A percentile compares a stretch with the other conserved stretches of the same genome.
Evolutionary conservation across 495 filamentous ascomycete species (phyloP).

Genomic region (Amphirosellinia nigrospora): DNA sequence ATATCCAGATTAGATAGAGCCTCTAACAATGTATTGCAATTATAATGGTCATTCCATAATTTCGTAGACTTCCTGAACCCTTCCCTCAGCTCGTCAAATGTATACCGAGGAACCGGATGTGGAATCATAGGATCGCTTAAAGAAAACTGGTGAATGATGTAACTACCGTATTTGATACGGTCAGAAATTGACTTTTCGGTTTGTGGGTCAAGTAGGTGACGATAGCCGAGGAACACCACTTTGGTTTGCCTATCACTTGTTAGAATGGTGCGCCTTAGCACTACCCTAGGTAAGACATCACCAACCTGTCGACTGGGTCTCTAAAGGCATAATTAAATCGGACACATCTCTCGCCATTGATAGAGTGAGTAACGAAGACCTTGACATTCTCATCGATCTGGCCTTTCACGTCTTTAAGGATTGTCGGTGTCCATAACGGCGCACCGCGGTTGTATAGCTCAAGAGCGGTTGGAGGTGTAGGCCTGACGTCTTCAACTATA

Average conservation of each 20-base stretch:
- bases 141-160: background rate
- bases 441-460: background rate
- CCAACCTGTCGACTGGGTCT: background rate
- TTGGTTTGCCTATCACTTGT: background rate
- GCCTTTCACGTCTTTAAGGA: background rate
- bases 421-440: background rate
- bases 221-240: background rate
- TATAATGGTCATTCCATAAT: too few relatives aligned
- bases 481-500: background rate
- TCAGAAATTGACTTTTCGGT: too few relatives aligned
- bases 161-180: background rate
- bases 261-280: background rate
- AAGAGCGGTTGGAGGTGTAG: background rate
- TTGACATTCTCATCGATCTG: background rate
- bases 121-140: background rate
- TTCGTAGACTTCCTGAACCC: background rate
- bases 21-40: background rate
- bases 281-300: background rate
- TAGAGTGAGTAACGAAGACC: background rate
- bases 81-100: background rate
- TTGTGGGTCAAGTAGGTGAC: background rate
- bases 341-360: too few relatives aligned
- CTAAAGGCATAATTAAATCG: background rate
- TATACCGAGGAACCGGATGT: background rate
- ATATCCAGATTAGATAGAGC: background rate